Percentiles rank a stretch among this genome's conserved stretches.
Evolutionary conservation across 345 rosid genomes (phyloP).

Genomic region (Aquilaria malaccensis): DNA sequence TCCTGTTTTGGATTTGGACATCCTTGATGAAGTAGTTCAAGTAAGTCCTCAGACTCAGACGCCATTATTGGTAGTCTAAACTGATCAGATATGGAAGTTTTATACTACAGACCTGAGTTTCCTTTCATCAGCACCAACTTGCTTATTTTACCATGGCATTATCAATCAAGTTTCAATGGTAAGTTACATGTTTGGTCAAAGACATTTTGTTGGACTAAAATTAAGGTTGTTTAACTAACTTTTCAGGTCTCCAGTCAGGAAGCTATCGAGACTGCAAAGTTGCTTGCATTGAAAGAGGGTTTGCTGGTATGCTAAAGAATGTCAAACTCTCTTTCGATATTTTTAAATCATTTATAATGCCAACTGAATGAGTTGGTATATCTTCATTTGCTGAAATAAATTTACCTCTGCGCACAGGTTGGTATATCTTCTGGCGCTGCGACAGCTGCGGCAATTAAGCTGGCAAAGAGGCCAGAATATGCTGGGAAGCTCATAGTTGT

Average conservation of each 20-base stretch:
- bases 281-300: constrained; percentile 48
- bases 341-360: background rate
- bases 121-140: background rate
- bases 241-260: constrained; percentile 45
- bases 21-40: constrained; percentile 47
- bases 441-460: constrained; percentile 39
- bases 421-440: constrained; percentile 64
- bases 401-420: constrained; percentile 18
- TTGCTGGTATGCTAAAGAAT: constrained; percentile 25
- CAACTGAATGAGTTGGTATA: too few relatives aligned
- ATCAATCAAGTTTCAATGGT: background rate
- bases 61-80: background rate
- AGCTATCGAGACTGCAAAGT: constrained; percentile 39
- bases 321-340: background rate
- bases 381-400: background rate
- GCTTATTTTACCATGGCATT: background rate
- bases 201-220: background rate
- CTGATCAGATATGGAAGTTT: background rate
- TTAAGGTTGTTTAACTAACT: background rate
- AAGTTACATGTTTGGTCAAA: background rate
- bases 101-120: background rate
- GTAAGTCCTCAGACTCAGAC: constrained; percentile 22
- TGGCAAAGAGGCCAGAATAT: constrained; percentile 47
- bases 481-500: constrained; percentile 51
- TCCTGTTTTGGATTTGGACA: constrained; percentile 26